Conservation (phyloP, 192 early-diverging fungal species). For the Coemansia sp. region DNA sequence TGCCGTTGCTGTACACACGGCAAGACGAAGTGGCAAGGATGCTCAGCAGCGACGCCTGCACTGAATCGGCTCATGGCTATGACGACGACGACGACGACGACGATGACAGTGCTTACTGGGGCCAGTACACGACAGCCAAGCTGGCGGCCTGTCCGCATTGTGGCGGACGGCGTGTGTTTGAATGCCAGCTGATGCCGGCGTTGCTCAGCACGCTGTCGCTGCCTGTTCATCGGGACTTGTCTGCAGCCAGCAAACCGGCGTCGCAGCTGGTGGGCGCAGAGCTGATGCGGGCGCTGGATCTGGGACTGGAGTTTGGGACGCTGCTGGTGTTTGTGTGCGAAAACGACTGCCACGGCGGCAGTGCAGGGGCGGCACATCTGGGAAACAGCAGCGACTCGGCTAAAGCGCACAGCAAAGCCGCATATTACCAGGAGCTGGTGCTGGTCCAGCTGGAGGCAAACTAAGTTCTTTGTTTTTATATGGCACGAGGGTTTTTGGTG, state of each 20-base stretch:
- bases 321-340: conserved; percentile 76
- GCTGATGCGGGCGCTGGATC: conserved; percentile 54
- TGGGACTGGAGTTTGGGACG: conserved; percentile 90
- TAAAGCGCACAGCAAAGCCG: conserved; percentile 12
- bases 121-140: conserved; percentile 26
- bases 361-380: conserved; percentile 27
- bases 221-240: neutral
- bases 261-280: conserved; percentile 20
- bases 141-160: conserved; percentile 70
- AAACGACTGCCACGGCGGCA: conserved; percentile 68
- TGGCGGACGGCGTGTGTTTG: conserved; percentile 68
- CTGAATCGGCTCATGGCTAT: conserved; percentile 6
- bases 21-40: conserved; percentile 53
- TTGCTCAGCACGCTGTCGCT: conserved; percentile 70
- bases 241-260: no score
- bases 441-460: conserved; percentile 43
- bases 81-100: conserved; percentile 24
- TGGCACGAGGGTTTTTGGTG: conserved; percentile 6
- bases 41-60: conserved; percentile 16
- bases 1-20: conserved; percentile 65
- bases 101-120: conserved; percentile 12
- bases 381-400: conserved; percentile 18
- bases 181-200: conserved; percentile 92
- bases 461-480: neutral
- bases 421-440: conserved; percentile 42